Evolutionary conservation across 78 protist genomes (phyloP).

Genomic region (Protostelium mycophagum): DNA sequence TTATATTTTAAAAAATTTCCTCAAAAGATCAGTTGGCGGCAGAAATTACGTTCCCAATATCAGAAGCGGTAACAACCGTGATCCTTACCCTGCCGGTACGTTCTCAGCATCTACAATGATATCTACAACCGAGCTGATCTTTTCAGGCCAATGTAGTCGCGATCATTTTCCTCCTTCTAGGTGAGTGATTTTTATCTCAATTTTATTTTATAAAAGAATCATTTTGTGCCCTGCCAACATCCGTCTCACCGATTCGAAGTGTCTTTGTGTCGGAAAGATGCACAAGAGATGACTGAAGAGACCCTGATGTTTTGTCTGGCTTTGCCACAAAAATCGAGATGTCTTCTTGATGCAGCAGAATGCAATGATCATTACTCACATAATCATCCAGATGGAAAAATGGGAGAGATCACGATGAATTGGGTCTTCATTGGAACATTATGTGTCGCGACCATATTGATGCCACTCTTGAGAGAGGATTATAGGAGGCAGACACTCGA

Average conservation of each 20-base stretch:
- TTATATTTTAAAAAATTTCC: too few relatives aligned
- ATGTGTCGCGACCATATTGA: not conserved
- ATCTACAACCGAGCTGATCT: too few relatives aligned
- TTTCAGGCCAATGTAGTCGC: not conserved
- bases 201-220: too few relatives aligned
- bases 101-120: too few relatives aligned
- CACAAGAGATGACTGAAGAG: too few relatives aligned
- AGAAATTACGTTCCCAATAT: not conserved
- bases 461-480: not conserved
- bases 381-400: not conserved
- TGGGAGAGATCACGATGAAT: not conserved
- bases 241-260: too few relatives aligned
- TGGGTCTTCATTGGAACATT: not conserved
- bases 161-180: not conserved
- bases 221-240: too few relatives aligned
- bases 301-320: too few relatives aligned
- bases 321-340: too few relatives aligned
- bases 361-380: not conserved
- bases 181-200: too few relatives aligned
- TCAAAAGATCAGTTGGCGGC: not conserved
- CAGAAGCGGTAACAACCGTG: not conserved
- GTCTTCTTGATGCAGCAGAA: too few relatives aligned
- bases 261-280: too few relatives aligned
- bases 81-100: not conserved
- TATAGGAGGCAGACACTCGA: not conserved